These are phyloP conservation scores for Abortiporus biennis DNA, from an alignment of 1,284 basidiomycete species.

Conservation along the genomic window DNA sequence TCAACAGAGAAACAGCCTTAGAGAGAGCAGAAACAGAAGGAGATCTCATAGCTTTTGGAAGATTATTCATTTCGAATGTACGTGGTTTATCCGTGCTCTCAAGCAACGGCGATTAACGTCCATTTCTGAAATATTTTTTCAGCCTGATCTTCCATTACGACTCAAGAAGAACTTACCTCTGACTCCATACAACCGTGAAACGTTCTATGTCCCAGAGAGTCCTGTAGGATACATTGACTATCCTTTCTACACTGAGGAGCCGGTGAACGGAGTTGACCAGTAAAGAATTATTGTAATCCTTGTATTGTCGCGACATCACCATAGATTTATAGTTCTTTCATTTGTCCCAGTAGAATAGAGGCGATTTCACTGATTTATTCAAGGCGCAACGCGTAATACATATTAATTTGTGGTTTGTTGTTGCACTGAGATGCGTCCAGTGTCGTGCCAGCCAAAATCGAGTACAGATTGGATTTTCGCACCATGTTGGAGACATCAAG, in stretches of 20 bases:
- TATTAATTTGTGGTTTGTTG: too few species aligned
- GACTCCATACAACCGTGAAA: constrained; percentile 24
- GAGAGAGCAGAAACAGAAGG: constrained; percentile 21
- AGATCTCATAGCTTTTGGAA: constrained; percentile 40
- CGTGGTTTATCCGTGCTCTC: too few species aligned
- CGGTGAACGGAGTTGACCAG: background rate
- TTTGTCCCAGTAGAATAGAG: too few species aligned
- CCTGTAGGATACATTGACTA: constrained; percentile 33
- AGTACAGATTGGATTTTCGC: too few species aligned
- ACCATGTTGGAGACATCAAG: too few species aligned
- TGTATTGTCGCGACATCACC: too few species aligned
- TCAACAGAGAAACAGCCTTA: constrained; percentile 22
- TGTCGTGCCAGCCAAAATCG: too few species aligned
- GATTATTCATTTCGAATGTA: constrained; percentile 42
- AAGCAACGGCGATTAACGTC: background rate
- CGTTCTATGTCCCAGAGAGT: constrained; percentile 27
- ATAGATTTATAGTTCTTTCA: too few species aligned
- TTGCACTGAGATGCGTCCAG: too few species aligned
- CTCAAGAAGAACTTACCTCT: constrained; percentile 28
- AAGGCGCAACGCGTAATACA: too few species aligned
- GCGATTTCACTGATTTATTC: too few species aligned
- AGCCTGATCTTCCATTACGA: constrained; percentile 43
- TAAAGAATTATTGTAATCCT: too few species aligned
- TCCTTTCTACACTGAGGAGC: constrained; percentile 19
- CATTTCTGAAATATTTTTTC: background rate